Conservation (phyloP, 1,139 yeast genomes). For the Meyerozyma guilliermondii region DNA sequence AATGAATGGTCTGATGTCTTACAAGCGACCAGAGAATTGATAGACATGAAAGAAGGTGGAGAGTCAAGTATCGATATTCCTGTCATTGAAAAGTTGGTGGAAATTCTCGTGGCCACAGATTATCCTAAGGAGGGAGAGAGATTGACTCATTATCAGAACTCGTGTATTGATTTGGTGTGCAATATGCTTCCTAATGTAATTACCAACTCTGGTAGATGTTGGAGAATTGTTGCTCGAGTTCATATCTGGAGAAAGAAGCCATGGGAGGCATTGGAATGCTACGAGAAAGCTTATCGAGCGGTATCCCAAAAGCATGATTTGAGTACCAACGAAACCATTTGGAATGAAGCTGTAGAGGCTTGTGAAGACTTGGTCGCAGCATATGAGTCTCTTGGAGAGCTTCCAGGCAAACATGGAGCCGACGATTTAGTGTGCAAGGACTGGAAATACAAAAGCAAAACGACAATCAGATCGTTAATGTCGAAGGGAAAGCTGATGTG, state of each 20-base stretch:
- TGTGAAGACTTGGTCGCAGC: conserved; percentile 82
- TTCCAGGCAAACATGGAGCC: conserved; percentile 80
- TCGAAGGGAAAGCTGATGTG: conserved; percentile 75
- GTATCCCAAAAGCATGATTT: conserved; percentile 60
- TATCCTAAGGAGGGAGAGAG: conserved; percentile 38
- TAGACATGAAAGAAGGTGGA: conserved; percentile 50
- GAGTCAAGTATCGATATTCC: conserved; percentile 73
- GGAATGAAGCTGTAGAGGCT: conserved; percentile 80
- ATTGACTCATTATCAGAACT: conserved; percentile 55
- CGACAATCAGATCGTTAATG: conserved; percentile 67
- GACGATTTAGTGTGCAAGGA: conserved; percentile 84
- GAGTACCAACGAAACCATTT: conserved; percentile 53
- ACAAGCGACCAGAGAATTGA: conserved; percentile 59
- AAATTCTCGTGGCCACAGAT: conserved; percentile 51
- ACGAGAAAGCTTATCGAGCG: conserved; percentile 84
- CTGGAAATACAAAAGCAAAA: conserved; percentile 83
- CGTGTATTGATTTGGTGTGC: conserved; percentile 68
- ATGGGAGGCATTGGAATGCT: conserved; percentile 82
- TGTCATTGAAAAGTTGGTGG: conserved; percentile 69
- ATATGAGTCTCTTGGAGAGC: conserved; percentile 79
- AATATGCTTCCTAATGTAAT: conserved; percentile 62
- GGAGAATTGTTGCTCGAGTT: conserved; percentile 81
- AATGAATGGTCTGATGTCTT: conserved; percentile 86
- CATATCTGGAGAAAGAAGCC: conserved; percentile 85
- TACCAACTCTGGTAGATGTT: conserved; percentile 65